Conservation (phyloP, 495 filamentous ascomycete genomes). For the Staphylotrichum tortipilum region DNA sequence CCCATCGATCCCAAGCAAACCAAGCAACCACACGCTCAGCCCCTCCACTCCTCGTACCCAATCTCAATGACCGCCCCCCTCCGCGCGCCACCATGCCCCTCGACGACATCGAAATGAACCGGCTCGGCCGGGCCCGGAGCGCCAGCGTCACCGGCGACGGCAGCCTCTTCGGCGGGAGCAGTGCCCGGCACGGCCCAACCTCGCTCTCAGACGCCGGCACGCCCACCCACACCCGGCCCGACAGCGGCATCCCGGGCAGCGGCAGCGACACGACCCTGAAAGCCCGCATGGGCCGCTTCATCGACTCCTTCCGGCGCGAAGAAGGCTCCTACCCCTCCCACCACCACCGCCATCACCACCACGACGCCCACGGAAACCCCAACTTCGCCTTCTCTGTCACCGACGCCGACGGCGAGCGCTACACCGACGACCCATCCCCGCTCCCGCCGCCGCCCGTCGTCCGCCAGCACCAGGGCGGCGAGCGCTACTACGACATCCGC, state of each 20-base stretch:
- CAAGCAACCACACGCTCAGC: no score
- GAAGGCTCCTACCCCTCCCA: slow-evolving; percentile 3
- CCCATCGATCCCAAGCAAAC: no score
- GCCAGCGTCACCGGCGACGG: slow-evolving; percentile 15
- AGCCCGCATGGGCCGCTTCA: slow-evolving; percentile 12
- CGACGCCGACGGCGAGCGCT: not conserved
- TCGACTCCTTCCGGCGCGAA: slow-evolving; percentile 26
- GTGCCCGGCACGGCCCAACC: slow-evolving; percentile 6
- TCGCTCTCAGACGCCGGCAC: not conserved
- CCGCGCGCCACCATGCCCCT: slow-evolving; percentile 10
- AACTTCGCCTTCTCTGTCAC: slow-evolving; percentile 2
- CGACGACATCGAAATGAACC: slow-evolving; percentile 25
- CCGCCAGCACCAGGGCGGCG: slow-evolving; percentile 8
- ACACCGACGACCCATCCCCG: not conserved
- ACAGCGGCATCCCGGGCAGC: not conserved
- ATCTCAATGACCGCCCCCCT: not conserved
- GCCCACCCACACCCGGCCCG: not conserved
- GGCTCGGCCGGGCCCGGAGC: slow-evolving; percentile 11
- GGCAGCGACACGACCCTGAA: slow-evolving; percentile 8
- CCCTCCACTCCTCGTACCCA: no score
- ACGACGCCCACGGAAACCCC: not conserved
- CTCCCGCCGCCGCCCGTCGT: not conserved
- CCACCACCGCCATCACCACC: not conserved
- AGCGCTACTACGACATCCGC: slow-evolving; percentile 23
- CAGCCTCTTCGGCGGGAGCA: no score